Base-by-base conservation (phyloP, 2,329 filamentous ascomycete genomes). In the Cladosporium austrohemisphaericum region DNA sequence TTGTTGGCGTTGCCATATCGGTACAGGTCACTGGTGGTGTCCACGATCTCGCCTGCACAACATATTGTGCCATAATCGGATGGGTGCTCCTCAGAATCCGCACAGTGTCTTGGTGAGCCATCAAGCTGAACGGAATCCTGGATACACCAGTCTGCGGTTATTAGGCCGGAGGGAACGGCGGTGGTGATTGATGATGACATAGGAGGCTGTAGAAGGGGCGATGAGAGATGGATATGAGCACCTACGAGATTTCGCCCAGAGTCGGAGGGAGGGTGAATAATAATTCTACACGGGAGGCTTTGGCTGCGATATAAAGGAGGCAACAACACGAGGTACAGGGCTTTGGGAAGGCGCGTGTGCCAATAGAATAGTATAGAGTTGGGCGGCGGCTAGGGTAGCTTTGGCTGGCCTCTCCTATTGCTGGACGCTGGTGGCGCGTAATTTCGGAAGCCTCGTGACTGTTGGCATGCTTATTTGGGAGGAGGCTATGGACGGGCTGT, bases 1-100 rank as follows among this genome's bases (percentile, higher is more conserved):
- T 46, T 46, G 26, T 47, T 33, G 32, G 44, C 41, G 16, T 36
- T 35, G 20, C 43, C 28, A 19, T 37, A 49, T 22, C 20, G 14
- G 16, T n/a, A 54, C 13, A 52, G 22, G 33, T 52, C 31, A 5
- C 25, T 28, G 5, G 46, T 28, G n/a, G 49, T 52, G 40, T 56
- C 47, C 14, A 56, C 38, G 16, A 56, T 56, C 20, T 38, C 16
- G 25, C 54, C 52, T 9, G 51, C 46, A 22, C 54, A 56, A 35
- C 54, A 56, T 14, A 56, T 49, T 2, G 52, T 52, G 23, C 43
- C 23, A 26, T 52, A 54, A 43, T 56, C 52, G 4, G 41, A 49
- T 2, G 51, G 41, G 5, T 28, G 41, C 3, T 29, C 13, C 25
- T 33, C 54, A n/a, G 41, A 44, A 26, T 56, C 54, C 13, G 52